A percentile compares a stretch with the other conserved stretches of the same genome.
Conservation (phyloP, 2,329 filamentous ascomycete species). For the Pseudogymnoascus sp. region DNA sequence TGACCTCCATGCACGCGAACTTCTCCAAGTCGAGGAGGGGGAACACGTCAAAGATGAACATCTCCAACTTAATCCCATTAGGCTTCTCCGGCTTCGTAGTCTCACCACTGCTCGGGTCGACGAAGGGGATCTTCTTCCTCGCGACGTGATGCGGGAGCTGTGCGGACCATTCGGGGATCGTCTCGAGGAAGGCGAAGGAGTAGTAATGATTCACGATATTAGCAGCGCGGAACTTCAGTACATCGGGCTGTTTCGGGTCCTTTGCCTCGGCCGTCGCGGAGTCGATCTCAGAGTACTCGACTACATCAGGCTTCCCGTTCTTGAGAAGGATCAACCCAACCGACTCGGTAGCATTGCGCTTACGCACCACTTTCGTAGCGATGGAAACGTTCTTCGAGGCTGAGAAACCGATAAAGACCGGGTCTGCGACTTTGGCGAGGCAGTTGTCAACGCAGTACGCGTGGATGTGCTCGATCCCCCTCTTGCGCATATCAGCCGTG, state of each 20-base stretch:
- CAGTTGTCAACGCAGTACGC: slow-evolving; percentile 99
- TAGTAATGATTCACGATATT: slow-evolving; percentile 99
- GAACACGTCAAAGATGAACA: slow-evolving; percentile 99
- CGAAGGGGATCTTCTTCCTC: slow-evolving; percentile 93
- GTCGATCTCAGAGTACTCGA: slow-evolving; percentile 98
- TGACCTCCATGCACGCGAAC: slow-evolving; percentile 94
- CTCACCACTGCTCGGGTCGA: slow-evolving; percentile 68
- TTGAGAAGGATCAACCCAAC: slow-evolving; percentile 91
- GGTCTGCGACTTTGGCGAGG: slow-evolving; percentile 97
- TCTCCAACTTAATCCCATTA: slow-evolving; percentile 98
- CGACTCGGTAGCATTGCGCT: slow-evolving; percentile 91
- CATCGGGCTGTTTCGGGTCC: slow-evolving; percentile 68
- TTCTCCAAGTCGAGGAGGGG: slow-evolving; percentile 76
- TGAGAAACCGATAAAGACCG: slow-evolving; percentile 88
- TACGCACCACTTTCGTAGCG: slow-evolving; percentile 97
- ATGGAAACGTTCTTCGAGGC: slow-evolving; percentile 86
- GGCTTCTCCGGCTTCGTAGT: slow-evolving; percentile 85
- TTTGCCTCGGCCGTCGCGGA: slow-evolving; percentile 78
- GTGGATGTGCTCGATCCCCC: slow-evolving; percentile 90
- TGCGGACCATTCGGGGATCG: slow-evolving; percentile 76
- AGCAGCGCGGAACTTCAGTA: slow-evolving; percentile 92
- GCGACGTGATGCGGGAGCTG: slow-evolving; percentile 90
- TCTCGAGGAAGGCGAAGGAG: slow-evolving; percentile 85
- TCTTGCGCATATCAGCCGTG: slow-evolving; percentile 77
- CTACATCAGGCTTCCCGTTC: slow-evolving; percentile 93